Evolutionary conservation across 1,139 yeast species (phyloP).

Genomic region (Yamadazyma songkhlaensis): DNA sequence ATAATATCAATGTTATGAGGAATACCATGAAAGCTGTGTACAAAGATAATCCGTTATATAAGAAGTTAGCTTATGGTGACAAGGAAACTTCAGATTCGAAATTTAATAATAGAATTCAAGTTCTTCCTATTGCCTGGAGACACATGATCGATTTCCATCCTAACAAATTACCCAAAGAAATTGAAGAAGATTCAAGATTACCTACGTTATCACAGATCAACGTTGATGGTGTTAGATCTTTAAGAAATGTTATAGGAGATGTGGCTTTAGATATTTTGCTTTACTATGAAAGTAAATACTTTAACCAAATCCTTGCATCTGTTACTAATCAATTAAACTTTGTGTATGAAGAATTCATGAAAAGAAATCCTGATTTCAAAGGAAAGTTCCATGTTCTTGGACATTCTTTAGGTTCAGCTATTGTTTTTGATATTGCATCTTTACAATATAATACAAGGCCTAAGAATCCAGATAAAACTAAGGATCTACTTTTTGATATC

Average conservation of each 20-base stretch:
- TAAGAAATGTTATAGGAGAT: slow-evolving; percentile 79
- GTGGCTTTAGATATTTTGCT: slow-evolving; percentile 82
- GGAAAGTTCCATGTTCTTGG: slow-evolving; percentile 85
- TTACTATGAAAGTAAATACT: slow-evolving; percentile 76
- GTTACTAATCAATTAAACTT: slow-evolving; percentile 72
- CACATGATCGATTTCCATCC: slow-evolving; percentile 65
- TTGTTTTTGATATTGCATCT: slow-evolving; percentile 72
- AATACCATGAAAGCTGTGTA: slow-evolving; percentile 60
- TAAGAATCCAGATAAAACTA: slow-evolving; percentile 19
- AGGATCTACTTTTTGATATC: slow-evolving; percentile 62
- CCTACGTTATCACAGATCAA: slow-evolving; percentile 74
- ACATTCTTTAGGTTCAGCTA: slow-evolving; percentile 88
- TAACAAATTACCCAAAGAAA: slow-evolving; percentile 26
- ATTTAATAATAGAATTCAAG: slow-evolving; percentile 64
- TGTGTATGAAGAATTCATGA: slow-evolving; percentile 56
- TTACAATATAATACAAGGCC: slow-evolving; percentile 44
- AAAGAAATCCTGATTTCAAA: slow-evolving; percentile 68
- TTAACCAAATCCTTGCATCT: slow-evolving; percentile 57
- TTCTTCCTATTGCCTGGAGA: slow-evolving; percentile 77
- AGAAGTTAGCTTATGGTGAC: slow-evolving; percentile 31
- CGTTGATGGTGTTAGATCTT: slow-evolving; percentile 74
- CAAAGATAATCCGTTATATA: slow-evolving; percentile 41
- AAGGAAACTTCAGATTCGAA: slow-evolving; percentile 17
- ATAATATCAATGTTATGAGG: slow-evolving; percentile 73
- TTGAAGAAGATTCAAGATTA: slow-evolving; percentile 35